Conservation (phyloP, 345 rosid genomes). For the Lepidium africanum region DNA sequence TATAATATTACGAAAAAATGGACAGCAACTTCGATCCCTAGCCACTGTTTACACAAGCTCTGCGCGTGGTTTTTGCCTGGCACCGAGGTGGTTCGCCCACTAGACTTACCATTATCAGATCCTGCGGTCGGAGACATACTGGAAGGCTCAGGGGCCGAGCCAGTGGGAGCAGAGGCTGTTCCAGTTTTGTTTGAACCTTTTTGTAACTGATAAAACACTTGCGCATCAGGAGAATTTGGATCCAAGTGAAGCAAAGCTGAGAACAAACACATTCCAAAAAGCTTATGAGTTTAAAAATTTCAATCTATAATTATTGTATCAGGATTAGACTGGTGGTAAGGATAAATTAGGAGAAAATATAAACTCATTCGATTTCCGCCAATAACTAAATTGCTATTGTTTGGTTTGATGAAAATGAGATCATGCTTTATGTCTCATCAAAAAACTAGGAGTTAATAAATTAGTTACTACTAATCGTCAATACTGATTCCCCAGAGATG, state of each 20-base stretch:
- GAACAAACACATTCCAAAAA: not conserved
- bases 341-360: no score
- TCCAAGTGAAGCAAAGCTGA: constrained; percentile 40
- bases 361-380: no score
- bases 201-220: constrained; percentile 46
- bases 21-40: not conserved
- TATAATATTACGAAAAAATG: not conserved
- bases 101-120: not conserved
- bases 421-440: no score
- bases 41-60: constrained; percentile 3
- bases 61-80: constrained; percentile 15
- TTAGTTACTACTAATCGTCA: no score
- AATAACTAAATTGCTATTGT: no score
- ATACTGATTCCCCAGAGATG: no score
- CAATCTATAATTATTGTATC: not conserved
- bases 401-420: no score
- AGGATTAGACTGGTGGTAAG: no score
- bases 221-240: constrained; percentile 67
- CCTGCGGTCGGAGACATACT: constrained; percentile 17
- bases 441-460: no score
- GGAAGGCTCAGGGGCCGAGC: constrained; percentile 12
- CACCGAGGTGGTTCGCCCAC: not conserved
- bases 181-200: constrained; percentile 24
- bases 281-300: not conserved
- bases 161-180: constrained; percentile 9